Conservation (phyloP, 2,329 filamentous ascomycete species). For the Colletotrichum kahawae region DNA sequence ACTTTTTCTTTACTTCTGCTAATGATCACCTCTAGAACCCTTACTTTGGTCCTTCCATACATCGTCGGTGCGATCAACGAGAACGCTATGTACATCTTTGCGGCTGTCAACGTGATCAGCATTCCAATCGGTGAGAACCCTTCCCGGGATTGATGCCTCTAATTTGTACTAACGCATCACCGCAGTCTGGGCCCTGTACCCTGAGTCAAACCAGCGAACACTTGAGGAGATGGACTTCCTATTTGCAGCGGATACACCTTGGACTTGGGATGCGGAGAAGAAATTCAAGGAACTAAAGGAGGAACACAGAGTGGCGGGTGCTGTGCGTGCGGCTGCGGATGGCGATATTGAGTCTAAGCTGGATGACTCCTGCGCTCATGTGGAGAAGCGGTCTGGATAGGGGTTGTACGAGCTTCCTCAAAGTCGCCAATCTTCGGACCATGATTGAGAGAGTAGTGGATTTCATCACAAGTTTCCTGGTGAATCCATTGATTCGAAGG, state of each 20-base stretch:
- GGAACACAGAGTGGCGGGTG: neutral
- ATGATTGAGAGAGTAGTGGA: no score
- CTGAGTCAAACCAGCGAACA: neutral
- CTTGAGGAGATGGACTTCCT: neutral
- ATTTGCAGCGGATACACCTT: neutral
- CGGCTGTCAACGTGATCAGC: neutral
- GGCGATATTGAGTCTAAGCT: neutral
- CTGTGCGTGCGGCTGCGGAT: neutral
- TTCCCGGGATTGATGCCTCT: rapidly evolving
- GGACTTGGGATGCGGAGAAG: neutral
- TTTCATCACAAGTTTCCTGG: no score
- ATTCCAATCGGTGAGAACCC: neutral
- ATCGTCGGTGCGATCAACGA: neutral
- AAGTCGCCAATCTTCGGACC: no score
- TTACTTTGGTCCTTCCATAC: neutral
- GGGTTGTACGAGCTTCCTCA: no score
- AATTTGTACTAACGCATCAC: rapidly evolving
- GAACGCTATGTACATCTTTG: neutral
- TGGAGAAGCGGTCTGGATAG: no score
- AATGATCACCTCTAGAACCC: rapidly evolving
- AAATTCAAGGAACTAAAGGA: neutral
- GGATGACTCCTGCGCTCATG: neutral
- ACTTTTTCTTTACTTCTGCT: neutral
- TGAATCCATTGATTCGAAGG: no score
- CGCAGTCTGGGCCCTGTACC: neutral